Evolutionary conservation across 192 early-diverging fungal species (phyloP).

Genomic region (Geranomyces michiganensis): DNA sequence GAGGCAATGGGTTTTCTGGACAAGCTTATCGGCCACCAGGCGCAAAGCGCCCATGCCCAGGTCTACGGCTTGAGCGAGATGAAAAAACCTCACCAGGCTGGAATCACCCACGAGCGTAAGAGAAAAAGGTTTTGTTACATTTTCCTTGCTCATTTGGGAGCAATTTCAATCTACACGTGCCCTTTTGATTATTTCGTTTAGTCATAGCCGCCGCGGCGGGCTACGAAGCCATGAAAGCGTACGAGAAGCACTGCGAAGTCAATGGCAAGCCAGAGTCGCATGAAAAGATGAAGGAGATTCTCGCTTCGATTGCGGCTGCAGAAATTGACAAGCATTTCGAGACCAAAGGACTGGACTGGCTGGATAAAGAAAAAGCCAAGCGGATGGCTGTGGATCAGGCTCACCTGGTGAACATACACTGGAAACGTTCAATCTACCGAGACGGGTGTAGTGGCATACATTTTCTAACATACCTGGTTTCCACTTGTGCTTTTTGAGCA

Average conservation of each 20-base stretch:
- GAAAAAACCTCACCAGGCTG: slow-evolving; percentile 7
- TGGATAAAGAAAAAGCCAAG: slow-evolving; percentile 46
- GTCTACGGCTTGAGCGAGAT: background rate
- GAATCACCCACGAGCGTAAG: slow-evolving; percentile 13
- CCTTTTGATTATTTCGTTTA: background rate
- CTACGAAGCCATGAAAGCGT: slow-evolving; percentile 54
- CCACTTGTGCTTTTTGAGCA: background rate
- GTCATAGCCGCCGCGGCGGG: slow-evolving; percentile 54
- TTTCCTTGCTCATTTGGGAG: background rate
- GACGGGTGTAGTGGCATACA: background rate
- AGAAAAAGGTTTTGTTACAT: too few relatives aligned
- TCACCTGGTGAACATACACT: slow-evolving; percentile 1
- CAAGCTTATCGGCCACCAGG: slow-evolving; percentile 6
- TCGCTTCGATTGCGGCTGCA: slow-evolving; percentile 50
- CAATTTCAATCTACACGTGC: background rate
- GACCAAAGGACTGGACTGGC: slow-evolving; percentile 48
- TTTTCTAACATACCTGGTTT: background rate
- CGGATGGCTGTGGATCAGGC: slow-evolving; percentile 36
- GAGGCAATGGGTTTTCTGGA: slow-evolving; percentile 15
- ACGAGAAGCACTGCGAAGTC: slow-evolving; percentile 34
- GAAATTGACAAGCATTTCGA: slow-evolving; percentile 43
- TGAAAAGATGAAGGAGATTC: slow-evolving; percentile 44
- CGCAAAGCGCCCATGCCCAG: background rate
- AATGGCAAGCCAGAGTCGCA: slow-evolving; percentile 33
- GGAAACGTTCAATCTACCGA: background rate